Conservation (phyloP, 352 stramenopile genomes). For the Phytophthora foliorum region DNA sequence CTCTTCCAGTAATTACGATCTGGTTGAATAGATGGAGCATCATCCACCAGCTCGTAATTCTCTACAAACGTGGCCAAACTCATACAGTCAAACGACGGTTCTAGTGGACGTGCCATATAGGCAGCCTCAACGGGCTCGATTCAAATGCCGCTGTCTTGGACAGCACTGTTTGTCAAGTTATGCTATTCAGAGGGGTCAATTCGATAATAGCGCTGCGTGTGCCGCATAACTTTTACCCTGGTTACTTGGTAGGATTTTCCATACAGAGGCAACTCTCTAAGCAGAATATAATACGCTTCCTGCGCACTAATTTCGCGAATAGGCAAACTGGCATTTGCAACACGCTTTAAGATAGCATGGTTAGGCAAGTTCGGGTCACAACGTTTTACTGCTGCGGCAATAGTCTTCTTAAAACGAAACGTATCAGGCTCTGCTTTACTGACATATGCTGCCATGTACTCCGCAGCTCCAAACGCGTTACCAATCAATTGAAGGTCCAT, state of each 20-base stretch:
- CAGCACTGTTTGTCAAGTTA: background rate
- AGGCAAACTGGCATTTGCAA: background rate
- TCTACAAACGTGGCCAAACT: constrained; percentile 6
- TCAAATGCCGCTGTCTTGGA: background rate
- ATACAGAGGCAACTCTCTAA: too few relatives aligned
- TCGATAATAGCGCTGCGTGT: background rate
- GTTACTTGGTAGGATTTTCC: too few relatives aligned
- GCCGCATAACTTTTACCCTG: background rate
- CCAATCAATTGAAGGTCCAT: constrained; percentile 29
- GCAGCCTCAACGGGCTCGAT: background rate
- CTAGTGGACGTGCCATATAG: constrained; percentile 3
- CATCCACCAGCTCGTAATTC: constrained; percentile 3
- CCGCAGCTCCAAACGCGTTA: too few relatives aligned
- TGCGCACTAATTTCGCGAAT: background rate
- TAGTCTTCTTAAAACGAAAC: background rate
- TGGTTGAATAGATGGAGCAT: background rate
- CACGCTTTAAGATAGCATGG: background rate
- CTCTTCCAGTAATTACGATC: background rate
- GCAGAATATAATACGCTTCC: background rate
- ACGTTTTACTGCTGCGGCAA: background rate
- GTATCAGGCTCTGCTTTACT: background rate
- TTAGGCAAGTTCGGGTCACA: background rate
- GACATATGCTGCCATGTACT: background rate
- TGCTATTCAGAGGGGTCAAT: background rate
- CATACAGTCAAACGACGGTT: background rate